These are phyloP conservation scores for Hirsutella minnesotensis DNA, from an alignment of 2,329 filamentous ascomycete species.

Conservation along the genomic window DNA sequence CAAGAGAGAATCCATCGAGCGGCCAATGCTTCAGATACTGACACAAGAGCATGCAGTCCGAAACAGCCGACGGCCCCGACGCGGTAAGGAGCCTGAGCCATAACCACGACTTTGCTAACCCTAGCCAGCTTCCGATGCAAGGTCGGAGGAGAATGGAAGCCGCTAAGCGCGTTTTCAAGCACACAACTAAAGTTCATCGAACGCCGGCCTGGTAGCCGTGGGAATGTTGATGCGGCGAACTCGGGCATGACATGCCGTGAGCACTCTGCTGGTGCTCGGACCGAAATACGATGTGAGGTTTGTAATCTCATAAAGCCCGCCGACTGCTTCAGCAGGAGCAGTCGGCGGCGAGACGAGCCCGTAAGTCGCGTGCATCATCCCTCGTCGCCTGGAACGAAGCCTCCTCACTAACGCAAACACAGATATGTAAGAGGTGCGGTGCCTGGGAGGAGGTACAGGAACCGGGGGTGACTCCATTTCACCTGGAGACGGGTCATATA, in stretches of 20 bases:
- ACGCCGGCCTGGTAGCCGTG: constrained; percentile 5
- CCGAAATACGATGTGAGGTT: constrained; percentile 18
- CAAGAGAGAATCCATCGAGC: too few relatives aligned
- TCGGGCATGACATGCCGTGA: constrained; percentile 25
- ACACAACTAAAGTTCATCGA: constrained; percentile 17
- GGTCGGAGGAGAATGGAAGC: constrained; percentile 23
- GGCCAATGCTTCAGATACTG: too few relatives aligned
- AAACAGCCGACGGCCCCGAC: too few relatives aligned
- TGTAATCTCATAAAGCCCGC: constrained; percentile 16
- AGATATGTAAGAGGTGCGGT: constrained; percentile 23
- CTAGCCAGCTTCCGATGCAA: constrained; percentile 25
- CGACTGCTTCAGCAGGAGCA: constrained; percentile 18
- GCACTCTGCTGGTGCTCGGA: constrained; percentile 14
- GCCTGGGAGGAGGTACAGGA: constrained; percentile 25
- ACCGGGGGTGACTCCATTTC: constrained; percentile 15
- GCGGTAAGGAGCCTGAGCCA: too few relatives aligned
- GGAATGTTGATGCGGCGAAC: constrained; percentile 14
- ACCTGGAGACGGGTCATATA: constrained; percentile 20
- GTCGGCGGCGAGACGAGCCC: constrained; percentile 13
- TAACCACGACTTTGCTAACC: too few relatives aligned
- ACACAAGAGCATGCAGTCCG: too few relatives aligned
- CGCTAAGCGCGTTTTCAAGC: constrained; percentile 17
- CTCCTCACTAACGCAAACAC: constrained; percentile 2
- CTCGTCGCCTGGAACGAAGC: too few relatives aligned
- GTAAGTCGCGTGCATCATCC: constrained; percentile 12